Evolutionary conservation across 23 red algal genomes (phyloP).

Genomic region (Pyropia yezoensis): DNA sequence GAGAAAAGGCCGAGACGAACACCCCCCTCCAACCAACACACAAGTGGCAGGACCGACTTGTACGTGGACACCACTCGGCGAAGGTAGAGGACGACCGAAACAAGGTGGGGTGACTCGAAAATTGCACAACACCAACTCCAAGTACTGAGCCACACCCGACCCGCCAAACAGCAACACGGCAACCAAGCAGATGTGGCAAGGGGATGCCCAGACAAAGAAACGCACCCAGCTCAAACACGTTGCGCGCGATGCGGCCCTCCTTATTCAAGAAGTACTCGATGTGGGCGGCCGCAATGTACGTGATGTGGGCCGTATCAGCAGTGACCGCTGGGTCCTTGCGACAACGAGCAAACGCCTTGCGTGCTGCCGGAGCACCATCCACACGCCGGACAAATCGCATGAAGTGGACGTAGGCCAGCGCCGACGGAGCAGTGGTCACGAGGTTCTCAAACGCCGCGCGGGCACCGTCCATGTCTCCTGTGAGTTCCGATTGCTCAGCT

Average conservation of each 20-base stretch:
- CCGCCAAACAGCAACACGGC: no score
- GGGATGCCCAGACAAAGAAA: no score
- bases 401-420: slow-evolving; percentile 57
- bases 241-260: slow-evolving; percentile 56
- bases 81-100: no score
- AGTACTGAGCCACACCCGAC: no score
- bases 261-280: slow-evolving; percentile 75
- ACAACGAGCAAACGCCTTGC: slow-evolving; percentile 61
- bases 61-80: no score
- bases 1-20: no score
- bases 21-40: no score
- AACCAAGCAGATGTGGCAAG: no score
- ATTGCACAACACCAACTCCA: no score
- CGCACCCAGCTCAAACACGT: slow-evolving; percentile 82
- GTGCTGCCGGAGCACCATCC: slow-evolving; percentile 44
- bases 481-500: slow-evolving; percentile 15
- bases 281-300: slow-evolving; percentile 63
- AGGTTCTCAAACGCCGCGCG: slow-evolving; percentile 34
- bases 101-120: no score
- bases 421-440: slow-evolving; percentile 24
- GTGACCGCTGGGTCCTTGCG: slow-evolving; percentile 36
- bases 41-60: no score
- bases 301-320: slow-evolving; percentile 11
- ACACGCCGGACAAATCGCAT: slow-evolving; percentile 49
- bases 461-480: slow-evolving; percentile 11